These are phyloP conservation scores for Teunomyces tritomae DNA, from an alignment of 805 yeast genomes.

Conservation along the genomic window DNA sequence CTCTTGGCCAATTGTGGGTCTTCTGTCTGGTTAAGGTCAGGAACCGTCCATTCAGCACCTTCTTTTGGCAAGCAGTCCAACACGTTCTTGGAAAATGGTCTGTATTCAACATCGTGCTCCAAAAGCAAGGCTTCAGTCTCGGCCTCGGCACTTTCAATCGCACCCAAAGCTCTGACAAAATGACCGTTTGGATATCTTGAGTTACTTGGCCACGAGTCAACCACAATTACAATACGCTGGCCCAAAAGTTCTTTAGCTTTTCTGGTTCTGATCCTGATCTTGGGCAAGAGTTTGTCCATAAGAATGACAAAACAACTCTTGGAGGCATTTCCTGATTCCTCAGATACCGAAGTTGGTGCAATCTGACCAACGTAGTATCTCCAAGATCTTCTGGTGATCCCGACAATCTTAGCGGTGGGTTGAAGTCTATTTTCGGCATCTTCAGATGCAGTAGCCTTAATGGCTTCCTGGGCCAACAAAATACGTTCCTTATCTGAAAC, in stretches of 20 bases:
- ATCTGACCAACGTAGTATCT: slow-evolving; percentile 93
- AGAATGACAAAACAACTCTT: slow-evolving; percentile 80
- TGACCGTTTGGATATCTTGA: slow-evolving; percentile 93
- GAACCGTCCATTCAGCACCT: slow-evolving; percentile 92
- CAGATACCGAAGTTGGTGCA: slow-evolving; percentile 67
- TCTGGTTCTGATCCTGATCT: slow-evolving; percentile 82
- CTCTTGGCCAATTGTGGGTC: slow-evolving; percentile 61
- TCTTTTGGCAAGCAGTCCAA: slow-evolving; percentile 89
- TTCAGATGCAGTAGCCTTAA: slow-evolving; percentile 48
- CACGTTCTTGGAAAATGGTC: slow-evolving; percentile 92
- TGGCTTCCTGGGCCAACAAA: slow-evolving; percentile 74
- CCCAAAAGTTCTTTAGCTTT: slow-evolving; percentile 81
- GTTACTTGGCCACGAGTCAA: slow-evolving; percentile 87
- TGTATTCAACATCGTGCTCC: slow-evolving; percentile 94
- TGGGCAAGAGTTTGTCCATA: slow-evolving; percentile 87
- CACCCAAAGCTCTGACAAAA: slow-evolving; percentile 86
- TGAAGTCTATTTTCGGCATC: slow-evolving; percentile 49
- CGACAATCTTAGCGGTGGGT: slow-evolving; percentile 94
- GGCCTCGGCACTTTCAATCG: slow-evolving; percentile 85
- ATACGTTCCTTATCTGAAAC: slow-evolving; percentile 71
- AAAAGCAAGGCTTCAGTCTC: slow-evolving; percentile 92
- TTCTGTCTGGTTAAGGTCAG: slow-evolving; percentile 53
- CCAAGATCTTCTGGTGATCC: slow-evolving; percentile 89
- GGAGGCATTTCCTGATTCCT: slow-evolving; percentile 58
- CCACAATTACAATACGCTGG: slow-evolving; percentile 85